phyloP scores from a whole-genome alignment of 2,329 filamentous ascomycete genomes.

The Chaetomiaceae sp. region DNA sequence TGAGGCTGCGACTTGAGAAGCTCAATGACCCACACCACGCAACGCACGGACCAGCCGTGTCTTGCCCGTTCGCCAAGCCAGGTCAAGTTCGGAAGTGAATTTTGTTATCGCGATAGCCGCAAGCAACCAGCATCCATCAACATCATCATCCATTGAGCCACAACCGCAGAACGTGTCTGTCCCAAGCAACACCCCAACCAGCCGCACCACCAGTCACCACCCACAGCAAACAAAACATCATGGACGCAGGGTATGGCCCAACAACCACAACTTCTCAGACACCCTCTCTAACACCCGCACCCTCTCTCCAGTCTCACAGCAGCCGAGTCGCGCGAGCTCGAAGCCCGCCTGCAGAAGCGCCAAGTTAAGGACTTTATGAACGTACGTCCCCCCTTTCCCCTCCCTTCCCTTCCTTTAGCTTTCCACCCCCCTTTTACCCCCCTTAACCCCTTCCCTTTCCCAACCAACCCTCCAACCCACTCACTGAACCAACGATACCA shows the following conservation, averaged over 20 bases:
- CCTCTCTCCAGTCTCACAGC: constrained; percentile 53
- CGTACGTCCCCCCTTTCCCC: constrained; percentile 48
- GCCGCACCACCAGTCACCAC: neutral
- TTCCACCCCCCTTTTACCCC: neutral
- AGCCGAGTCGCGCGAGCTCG: constrained; percentile 86
- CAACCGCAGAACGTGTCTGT: neutral
- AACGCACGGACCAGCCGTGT: neutral
- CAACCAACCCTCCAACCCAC: neutral
- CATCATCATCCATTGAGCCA: neutral
- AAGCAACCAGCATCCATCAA: constrained; percentile 3
- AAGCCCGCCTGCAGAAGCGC: constrained; percentile 91
- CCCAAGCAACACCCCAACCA: neutral
- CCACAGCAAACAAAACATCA: neutral
- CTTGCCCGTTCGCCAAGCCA: neutral
- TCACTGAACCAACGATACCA: too few relatives aligned
- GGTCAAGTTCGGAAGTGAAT: too few relatives aligned
- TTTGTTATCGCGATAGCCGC: constrained; percentile 13
- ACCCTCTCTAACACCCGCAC: neutral
- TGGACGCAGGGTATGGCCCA: constrained; percentile 14
- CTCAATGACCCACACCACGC: neutral
- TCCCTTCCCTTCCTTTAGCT: neutral
- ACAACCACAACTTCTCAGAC: neutral
- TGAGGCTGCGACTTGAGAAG: too few relatives aligned
- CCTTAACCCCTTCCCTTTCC: neutral
- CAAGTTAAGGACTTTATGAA: constrained; percentile 99